phyloP scores from a whole-genome alignment of 2,329 filamentous ascomycete species.

The Rugonectria rugulosa region DNA sequence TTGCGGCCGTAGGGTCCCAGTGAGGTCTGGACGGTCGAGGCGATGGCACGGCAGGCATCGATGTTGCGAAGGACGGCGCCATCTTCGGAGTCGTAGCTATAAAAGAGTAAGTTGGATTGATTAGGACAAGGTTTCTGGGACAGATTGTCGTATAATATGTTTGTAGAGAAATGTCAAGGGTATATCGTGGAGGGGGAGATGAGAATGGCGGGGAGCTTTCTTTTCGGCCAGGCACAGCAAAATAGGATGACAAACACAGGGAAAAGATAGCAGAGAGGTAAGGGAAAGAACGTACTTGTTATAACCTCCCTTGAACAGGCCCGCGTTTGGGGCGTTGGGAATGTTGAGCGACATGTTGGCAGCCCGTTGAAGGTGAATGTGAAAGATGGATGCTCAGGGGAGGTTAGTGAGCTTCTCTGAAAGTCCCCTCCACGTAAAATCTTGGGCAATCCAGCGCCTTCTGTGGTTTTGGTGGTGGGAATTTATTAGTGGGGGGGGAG shows the following conservation, averaged over 20 bases:
- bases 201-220: conserved; percentile 39
- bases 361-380: conserved; percentile 20
- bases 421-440: conserved; percentile 31
- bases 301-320: conserved; percentile 96
- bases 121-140: conserved; percentile 9
- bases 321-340: conserved; percentile 89
- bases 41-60: conserved; percentile 95
- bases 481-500: conserved; percentile 30
- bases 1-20: conserved; percentile 97
- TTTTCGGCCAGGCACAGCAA: conserved; percentile 13
- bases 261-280: conserved; percentile 28
- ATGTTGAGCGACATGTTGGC: conserved; percentile 90
- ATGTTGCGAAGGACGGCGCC: conserved; percentile 98
- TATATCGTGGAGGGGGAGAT: conserved; percentile 27
- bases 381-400: conserved; percentile 24
- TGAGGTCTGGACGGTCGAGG: conserved; percentile 95
- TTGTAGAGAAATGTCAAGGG: conserved; percentile 13
- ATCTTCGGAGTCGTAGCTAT: conserved; percentile 99
- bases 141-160: neutral
- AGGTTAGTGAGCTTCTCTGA: conserved; percentile 31
- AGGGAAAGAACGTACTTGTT: conserved; percentile 73
- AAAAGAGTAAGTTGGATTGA: neutral
- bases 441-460: conserved; percentile 36
- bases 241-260: conserved; percentile 26
- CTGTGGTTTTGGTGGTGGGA: conserved; percentile 38